Evolutionary conservation across 2,329 filamentous ascomycete species (phyloP), one percentile per base, ranked within the genome.

Genomic region (Ambrosiella xylebori): DNA sequence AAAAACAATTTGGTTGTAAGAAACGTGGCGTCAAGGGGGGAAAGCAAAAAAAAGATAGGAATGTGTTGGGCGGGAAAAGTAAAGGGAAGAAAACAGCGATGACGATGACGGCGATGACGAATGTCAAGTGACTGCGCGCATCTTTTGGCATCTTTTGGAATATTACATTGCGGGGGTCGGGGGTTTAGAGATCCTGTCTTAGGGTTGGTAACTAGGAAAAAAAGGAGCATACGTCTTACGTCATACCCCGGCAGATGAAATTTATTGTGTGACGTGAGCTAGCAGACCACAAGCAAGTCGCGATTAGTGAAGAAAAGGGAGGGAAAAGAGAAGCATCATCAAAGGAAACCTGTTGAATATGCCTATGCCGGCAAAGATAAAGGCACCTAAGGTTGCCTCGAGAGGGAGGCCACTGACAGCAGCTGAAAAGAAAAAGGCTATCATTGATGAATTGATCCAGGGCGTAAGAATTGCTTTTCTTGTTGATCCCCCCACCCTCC

Each of bases 371-470:
- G 35, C n/a, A 54, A 54, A 54, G 17, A 41, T 11, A 17, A 54
- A 54, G n/a, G 8, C 15, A 1, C 15, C 37, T 0, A 40, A 54
- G 39, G 38, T 38, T 2, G 38, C 40, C 19, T 2, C 8, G 7
- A 3, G 8, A 2, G 27, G 5, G 11, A 51, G 13, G 12, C 19
- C 35, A 9, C n/a, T 41, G n/a, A 54, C 56, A 17, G 58, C 59
- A 15, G 35, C 53, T 15, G 51, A 63, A 3, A 66, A 64, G 52
- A 57, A 60, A 45, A 60, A 60, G 44, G 59, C 55, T 47, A 61
- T 40, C 61, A 59, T 63, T 35, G 78, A 82, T 68, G 74, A 79
- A 58, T 68, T 75, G 35, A 76, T 80, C 54, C 80, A 80, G 72
- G 74, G 74, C 63, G 77, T 78, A 68, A 70, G 76, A 69, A 17